A percentile compares a stretch with the other conserved stretches of the same genome.
phyloP scores from a whole-genome alignment of 306 rosid species.

The Inga oerstediana region DNA sequence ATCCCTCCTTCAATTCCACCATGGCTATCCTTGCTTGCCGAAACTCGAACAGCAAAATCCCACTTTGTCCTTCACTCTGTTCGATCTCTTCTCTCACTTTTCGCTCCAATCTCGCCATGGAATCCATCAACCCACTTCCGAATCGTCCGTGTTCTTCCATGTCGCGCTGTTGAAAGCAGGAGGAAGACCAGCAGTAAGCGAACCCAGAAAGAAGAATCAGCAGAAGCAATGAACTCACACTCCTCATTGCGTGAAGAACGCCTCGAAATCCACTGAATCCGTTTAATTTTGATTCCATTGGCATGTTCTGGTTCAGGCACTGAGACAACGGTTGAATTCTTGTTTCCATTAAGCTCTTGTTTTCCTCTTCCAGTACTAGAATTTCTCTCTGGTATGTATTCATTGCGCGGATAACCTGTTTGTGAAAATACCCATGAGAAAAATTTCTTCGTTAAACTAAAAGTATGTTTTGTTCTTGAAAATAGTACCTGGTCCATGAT shows the following conservation, averaged over 20 bases:
- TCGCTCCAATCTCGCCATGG: slow-evolving; percentile 50
- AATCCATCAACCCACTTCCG: slow-evolving; percentile 50
- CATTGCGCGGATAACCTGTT: slow-evolving; percentile 57
- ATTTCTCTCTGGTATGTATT: slow-evolving; percentile 53
- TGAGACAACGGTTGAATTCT: slow-evolving; percentile 54
- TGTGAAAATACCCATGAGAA: slow-evolving; percentile 1
- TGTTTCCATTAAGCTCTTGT: slow-evolving; percentile 53
- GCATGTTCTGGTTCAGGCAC: slow-evolving; percentile 37
- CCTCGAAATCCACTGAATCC: slow-evolving; percentile 74
- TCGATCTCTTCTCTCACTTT: slow-evolving; percentile 54
- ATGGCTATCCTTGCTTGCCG: slow-evolving; percentile 48
- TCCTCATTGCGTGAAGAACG: slow-evolving; percentile 65
- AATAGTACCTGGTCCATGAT: not conserved
- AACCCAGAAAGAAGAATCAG: slow-evolving; percentile 58
- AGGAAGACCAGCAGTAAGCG: slow-evolving; percentile 54
- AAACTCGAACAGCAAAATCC: slow-evolving; percentile 60
- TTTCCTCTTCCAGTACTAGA: slow-evolving; percentile 59
- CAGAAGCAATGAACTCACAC: slow-evolving; percentile 58
- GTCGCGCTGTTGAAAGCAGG: slow-evolving; percentile 30
- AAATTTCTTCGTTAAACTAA: not conserved
- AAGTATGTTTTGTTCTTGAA: not conserved
- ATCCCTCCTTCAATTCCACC: slow-evolving; percentile 53
- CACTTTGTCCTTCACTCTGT: slow-evolving; percentile 47
- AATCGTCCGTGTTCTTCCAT: slow-evolving; percentile 39
- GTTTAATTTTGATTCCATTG: slow-evolving; percentile 52